Conservation (phyloP, 2,329 filamentous ascomycete species). For the Monilinia fructicola region DNA sequence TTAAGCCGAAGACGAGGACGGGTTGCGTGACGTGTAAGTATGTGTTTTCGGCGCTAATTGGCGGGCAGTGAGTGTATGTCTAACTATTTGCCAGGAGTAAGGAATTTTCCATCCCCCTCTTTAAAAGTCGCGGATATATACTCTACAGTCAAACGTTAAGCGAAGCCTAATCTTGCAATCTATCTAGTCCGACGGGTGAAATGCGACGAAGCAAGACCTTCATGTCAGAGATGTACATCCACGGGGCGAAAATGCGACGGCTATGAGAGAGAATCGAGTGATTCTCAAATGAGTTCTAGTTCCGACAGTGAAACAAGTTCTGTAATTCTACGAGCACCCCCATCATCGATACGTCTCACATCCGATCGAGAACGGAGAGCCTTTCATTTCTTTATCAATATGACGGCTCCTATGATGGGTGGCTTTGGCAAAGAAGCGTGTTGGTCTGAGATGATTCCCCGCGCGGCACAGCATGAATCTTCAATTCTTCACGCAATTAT, state of each 20-base stretch:
- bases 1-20: constrained; percentile 9
- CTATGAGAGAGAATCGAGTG: neutral
- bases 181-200: constrained; percentile 15
- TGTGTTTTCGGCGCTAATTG: neutral
- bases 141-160: neutral
- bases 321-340: neutral
- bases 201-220: constrained; percentile 15
- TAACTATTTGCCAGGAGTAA: constrained; percentile 14
- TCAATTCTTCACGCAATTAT: neutral
- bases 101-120: neutral
- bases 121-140: too few species aligned
- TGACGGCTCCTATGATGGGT: constrained; percentile 12
- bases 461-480: constrained; percentile 13
- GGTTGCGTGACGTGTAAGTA: constrained; percentile 18
- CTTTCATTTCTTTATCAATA: constrained; percentile 17
- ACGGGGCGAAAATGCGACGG: constrained; percentile 15
- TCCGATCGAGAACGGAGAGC: constrained; percentile 6
- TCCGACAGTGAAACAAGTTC: neutral
- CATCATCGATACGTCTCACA: neutral
- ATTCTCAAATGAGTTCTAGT: neutral
- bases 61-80: neutral
- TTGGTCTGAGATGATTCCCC: constrained; percentile 6
- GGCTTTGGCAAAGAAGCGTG: constrained; percentile 6
- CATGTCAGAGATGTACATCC: neutral
- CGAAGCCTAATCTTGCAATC: neutral